Evolutionary conservation across 2,329 filamentous ascomycete species (phyloP), one percentile per base, ranked within the genome.

Genomic region (Monilinia laxa): DNA sequence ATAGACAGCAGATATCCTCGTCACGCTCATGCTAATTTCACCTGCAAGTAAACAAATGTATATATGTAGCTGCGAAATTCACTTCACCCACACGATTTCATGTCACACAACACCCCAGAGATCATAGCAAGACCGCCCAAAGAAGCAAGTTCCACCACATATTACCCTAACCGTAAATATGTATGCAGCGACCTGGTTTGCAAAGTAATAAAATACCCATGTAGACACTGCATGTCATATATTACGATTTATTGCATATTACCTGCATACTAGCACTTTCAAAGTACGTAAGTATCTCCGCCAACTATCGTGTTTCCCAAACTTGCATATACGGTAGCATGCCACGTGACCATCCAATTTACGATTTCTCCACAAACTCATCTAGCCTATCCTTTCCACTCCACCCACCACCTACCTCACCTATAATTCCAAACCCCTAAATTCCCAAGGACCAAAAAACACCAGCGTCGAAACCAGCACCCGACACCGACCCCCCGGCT

Each of bases 401-500:
- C 10, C 12, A 14, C 5, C 49, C 49, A 4, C 11, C 23, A 14
- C n/a, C 18, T 4, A n/a, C 23, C 38, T 11, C 2, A n/a, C 20
- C 47, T 40, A 4, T 4, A 28, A 28, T 28, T 14, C 28, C 7
- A 6, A 18, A 51, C 12, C 28, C 7, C 18, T 25, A 35, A 12
- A 7, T 12, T 35, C 28, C n/a, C 31, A 4, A 35, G 1, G 5
- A 35, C 31, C 31, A 4, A 52, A 52, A 23, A 11, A 25, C 2
- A 16, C 57, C 57, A 23, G 20, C 47, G 20, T 49, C 57, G 57
- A 28, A 60, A 38, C 23, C 9, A 23, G 12, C 40, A 58, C 40
- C 56, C 40, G 56, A 58, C 40, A 58, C 56, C 40, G 56, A 58
- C 16, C 23, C 20, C 38, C 38, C 42, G 56, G 56, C 56, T 58